These are phyloP conservation scores for Calocera cornea DNA, from an alignment of 768 basidiomycete species.

Conservation along the genomic window DNA sequence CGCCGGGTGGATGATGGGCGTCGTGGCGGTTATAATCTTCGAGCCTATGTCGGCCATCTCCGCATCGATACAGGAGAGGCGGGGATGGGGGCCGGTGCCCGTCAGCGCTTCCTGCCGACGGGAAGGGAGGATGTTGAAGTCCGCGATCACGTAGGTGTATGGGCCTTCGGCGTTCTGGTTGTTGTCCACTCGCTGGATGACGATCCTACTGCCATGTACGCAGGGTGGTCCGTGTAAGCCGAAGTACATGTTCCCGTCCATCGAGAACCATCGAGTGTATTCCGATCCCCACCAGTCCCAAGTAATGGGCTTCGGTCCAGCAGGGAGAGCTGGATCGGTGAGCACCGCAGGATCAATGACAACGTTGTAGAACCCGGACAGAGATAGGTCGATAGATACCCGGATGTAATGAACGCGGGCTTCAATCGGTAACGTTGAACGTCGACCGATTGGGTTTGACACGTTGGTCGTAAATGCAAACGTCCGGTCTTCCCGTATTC, in stretches of 20 bases:
- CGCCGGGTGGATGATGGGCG: constrained; percentile 1
- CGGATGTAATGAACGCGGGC: neutral
- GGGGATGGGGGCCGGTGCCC: no score
- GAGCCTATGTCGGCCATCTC: neutral
- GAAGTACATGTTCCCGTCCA: constrained; percentile 1
- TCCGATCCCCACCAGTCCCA: constrained; percentile 2
- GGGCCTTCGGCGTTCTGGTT: neutral
- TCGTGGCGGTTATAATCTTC: neutral
- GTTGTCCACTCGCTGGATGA: neutral
- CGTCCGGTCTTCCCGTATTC: neutral
- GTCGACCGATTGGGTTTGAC: neutral
- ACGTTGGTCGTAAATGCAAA: neutral
- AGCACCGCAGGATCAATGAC: neutral
- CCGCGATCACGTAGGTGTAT: neutral
- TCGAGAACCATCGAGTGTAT: neutral
- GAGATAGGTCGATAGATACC: neutral
- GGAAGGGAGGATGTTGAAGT: constrained; percentile 1
- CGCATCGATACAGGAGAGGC: no score
- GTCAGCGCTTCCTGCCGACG: neutral
- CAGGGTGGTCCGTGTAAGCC: neutral
- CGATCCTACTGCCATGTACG: constrained; percentile 1
- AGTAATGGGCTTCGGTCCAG: neutral
- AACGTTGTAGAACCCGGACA: constrained; percentile 1
- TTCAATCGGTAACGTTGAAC: neutral
- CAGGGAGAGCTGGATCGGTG: neutral